phyloP scores from a whole-genome alignment of 2,329 filamentous ascomycete genomes.

The Myotisia sp. region DNA sequence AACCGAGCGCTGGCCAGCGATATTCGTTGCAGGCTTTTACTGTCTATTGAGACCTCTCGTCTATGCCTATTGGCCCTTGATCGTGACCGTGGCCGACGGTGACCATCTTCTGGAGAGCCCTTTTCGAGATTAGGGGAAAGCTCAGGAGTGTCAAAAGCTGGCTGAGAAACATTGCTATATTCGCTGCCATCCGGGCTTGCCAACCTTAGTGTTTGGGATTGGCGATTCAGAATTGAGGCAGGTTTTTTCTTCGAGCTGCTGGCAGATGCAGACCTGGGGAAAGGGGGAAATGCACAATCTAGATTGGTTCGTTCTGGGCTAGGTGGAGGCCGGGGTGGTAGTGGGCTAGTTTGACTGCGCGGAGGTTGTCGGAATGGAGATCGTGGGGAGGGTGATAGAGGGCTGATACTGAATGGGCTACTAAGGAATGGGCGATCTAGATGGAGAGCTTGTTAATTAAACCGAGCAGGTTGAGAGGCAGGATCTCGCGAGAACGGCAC shows the following conservation, averaged over 20 bases:
- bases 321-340: slow-evolving; percentile 26
- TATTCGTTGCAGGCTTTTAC: slow-evolving; percentile 11
- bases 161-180: background rate
- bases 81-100: background rate
- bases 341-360: slow-evolving; percentile 28
- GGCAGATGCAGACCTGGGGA: slow-evolving; percentile 31
- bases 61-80: slow-evolving; percentile 7
- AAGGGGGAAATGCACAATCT: slow-evolving; percentile 41
- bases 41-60: slow-evolving; percentile 13
- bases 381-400: slow-evolving; percentile 49
- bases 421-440: slow-evolving; percentile 31
- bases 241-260: slow-evolving; percentile 5
- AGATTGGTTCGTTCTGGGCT: slow-evolving; percentile 36
- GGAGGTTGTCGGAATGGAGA: slow-evolving; percentile 33
- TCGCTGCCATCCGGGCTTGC: background rate
- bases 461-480: too few relatives aligned
- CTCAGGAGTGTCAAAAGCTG: background rate
- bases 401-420: too few relatives aligned
- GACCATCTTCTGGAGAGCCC: background rate
- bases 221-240: slow-evolving; percentile 4
- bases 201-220: slow-evolving; percentile 2
- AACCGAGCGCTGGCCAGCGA: slow-evolving; percentile 11
- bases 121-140: background rate
- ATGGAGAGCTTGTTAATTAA: too few relatives aligned
- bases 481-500: too few relatives aligned